Base-by-base conservation (phyloP, 129 eudicot genomes). In the Sambucus nigra region DNA sequence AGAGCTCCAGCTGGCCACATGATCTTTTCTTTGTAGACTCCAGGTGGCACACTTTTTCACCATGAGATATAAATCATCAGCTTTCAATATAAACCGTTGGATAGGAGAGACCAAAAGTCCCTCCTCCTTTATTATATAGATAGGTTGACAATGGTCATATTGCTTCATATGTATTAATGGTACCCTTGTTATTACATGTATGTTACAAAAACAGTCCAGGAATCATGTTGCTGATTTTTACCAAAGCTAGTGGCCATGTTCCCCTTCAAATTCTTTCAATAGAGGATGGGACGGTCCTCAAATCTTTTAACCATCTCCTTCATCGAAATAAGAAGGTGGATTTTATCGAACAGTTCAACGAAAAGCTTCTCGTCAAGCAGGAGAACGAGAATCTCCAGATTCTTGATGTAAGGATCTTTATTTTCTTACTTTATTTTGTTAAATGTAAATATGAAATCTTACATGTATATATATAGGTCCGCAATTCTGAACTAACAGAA, bases 311-410 rank as follows among this genome's bases (percentile, higher is more conserved):
- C 26, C 75, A 69, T 24, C 55, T 62, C 15, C 67, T 69, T 38
- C 75, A 69, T 28, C 69, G 69, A 8, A 69, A 69, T 50, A 69
- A 61, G 25, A 69, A 69, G 65, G 69, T 69, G 69, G 69, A 69
- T 28, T 69, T 61, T 41, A 69, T 69, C 19, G 73, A 68, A 45
- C 73, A 68, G 21, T 68, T 68, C 44, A 68, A 68, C 25, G 73
- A 69, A 60, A 69, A 69, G 74, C n/a, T n/a, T n/a, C n/a, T n/a
- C n/a, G n/a, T n/a, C n/a, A n/a, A n/a, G n/a, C n/a, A n/a, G n/a
- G n/a, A 69, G 26, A 69, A 69, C 12, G 74, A 69, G 44, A 69
- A 69, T 55, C 61, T 69, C 14, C 74, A 69, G 57, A 69, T 69
- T 23, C 68, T 60, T 23, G 74, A 69, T 69, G 74, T 69, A 69